These are phyloP conservation scores for Haplosporangium sp. DNA, from an alignment of 371 early-diverging fungal genomes.

Conservation along the genomic window DNA sequence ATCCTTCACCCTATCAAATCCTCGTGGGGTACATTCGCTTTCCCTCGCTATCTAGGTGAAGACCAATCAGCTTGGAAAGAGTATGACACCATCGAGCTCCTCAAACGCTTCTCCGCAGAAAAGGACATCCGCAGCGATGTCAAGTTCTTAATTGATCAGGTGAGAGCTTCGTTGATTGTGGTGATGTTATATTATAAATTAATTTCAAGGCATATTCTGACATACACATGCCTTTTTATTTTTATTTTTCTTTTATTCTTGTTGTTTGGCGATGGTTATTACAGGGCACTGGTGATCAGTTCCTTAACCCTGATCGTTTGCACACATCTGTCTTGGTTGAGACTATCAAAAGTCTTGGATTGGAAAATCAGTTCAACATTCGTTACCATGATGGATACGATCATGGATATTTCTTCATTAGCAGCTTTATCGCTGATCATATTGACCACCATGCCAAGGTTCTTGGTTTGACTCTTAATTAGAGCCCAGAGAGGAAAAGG, in stretches of 20 bases:
- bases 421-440: conserved; percentile 84
- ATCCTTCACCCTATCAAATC: conserved; percentile 80
- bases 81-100: conserved; percentile 82
- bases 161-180: neutral
- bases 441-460: conserved; percentile 77
- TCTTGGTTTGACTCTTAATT: conserved; percentile 20
- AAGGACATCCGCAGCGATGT: conserved; percentile 36
- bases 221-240: too few relatives aligned
- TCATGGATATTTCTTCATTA: conserved; percentile 88
- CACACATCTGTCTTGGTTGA: conserved; percentile 68
- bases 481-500: neutral
- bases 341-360: conserved; percentile 57
- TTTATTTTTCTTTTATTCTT: too few relatives aligned
- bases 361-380: conserved; percentile 64
- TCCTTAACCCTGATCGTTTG: conserved; percentile 74
- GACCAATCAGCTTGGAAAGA: conserved; percentile 69
- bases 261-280: neutral
- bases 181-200: too few relatives aligned
- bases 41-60: conserved; percentile 80
- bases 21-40: conserved; percentile 85
- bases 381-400: conserved; percentile 87
- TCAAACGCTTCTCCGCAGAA: conserved; percentile 54
- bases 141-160: conserved; percentile 64
- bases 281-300: conserved; percentile 79
- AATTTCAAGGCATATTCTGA: too few relatives aligned